Evolutionary conservation across 2,329 filamentous ascomycete species (phyloP), one percentile per base, ranked within the genome.

Genomic region (Xylariaceae sp.): DNA sequence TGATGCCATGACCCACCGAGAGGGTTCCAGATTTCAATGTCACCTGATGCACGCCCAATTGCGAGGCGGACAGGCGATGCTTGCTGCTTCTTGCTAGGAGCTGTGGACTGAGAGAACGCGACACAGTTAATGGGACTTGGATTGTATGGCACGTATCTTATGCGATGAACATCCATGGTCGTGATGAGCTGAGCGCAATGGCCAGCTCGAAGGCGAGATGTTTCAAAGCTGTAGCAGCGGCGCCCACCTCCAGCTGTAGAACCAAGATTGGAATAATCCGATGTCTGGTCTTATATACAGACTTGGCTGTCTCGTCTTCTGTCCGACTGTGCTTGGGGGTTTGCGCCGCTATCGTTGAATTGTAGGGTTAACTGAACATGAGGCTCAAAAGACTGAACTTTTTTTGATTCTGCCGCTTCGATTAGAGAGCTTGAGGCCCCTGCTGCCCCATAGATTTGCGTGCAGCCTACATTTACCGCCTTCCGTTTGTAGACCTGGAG

Each of bases 21-120:
- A 3, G 92, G 90, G 68, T 96, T 96, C 94, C 94, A 99, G 57
- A 99, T 90, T 72, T 99, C 94, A 60, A 99, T 94, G 65, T 96
- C 89, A 60, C 94, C 94, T 67, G 97, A 96, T 51, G 89, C 87
- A 58, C 94, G 86, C 52, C 94, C 94, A 61, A 99, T 81, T 2
- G 94, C 94, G 47, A 97, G 81, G 59, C 90, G 83, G 48, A 90
- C 78, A 45, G 78, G 83, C 54, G 76, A 80, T 18, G 78, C 76
- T 27, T 27, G 22, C 4, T 27, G 22, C 22, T 27, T 27, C 61
- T 70, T 78, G 60, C 76, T 72, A 58, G 70, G 70, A 45, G 71
- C 56, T 53, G 70, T 74, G 17, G 87, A 77, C 67, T 96, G 89
- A 6, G 94, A 96, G 69, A 99, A 97, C 58, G 92, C 90, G 66